Percentiles rank a stretch among this genome's conserved stretches.
phyloP scores from a whole-genome alignment of 768 basidiomycete species.

The Boletus reticuloceps region DNA sequence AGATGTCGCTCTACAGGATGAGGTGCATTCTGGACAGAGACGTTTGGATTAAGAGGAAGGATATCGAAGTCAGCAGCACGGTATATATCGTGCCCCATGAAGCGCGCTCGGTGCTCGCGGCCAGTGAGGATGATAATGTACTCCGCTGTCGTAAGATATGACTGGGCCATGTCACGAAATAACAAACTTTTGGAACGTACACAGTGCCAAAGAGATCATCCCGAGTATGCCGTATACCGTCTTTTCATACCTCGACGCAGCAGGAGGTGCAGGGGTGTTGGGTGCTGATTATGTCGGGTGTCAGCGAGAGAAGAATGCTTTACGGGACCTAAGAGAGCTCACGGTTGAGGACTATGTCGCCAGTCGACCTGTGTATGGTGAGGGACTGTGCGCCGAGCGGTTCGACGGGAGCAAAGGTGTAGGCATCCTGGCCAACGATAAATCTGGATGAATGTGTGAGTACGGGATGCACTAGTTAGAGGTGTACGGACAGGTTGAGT shows the following conservation, averaged over 20 bases:
- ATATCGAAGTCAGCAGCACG: conserved; percentile 89
- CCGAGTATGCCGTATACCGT: conserved; percentile 75
- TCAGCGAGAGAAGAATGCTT: neutral
- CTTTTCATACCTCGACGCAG: conserved; percentile 59
- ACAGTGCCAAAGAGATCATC: conserved; percentile 71
- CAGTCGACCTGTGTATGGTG: conserved; percentile 71
- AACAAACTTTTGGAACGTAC: conserved; percentile 40
- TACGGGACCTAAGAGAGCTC: conserved; percentile 20
- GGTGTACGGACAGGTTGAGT: conserved; percentile 58
- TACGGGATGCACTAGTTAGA: neutral
- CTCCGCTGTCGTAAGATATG: conserved; percentile 59
- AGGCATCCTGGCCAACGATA: conserved; percentile 67
- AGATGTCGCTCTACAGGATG: conserved; percentile 89
- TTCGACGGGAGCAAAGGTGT: conserved; percentile 72
- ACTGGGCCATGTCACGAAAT: neutral
- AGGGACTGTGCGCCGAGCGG: conserved; percentile 60
- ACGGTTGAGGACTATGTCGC: conserved; percentile 73
- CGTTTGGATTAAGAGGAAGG: conserved; percentile 75
- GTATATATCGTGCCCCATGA: conserved; percentile 87
- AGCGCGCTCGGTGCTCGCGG: conserved; percentile 69
- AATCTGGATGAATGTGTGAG: conserved; percentile 42
- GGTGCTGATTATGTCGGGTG: conserved; percentile 38
- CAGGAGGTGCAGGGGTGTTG: conserved; percentile 50
- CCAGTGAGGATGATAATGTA: conserved; percentile 88
- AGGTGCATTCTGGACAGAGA: conserved; percentile 64